Base-by-base conservation (phyloP, 495 filamentous ascomycete species). In the Sordaria brevicollis region DNA sequence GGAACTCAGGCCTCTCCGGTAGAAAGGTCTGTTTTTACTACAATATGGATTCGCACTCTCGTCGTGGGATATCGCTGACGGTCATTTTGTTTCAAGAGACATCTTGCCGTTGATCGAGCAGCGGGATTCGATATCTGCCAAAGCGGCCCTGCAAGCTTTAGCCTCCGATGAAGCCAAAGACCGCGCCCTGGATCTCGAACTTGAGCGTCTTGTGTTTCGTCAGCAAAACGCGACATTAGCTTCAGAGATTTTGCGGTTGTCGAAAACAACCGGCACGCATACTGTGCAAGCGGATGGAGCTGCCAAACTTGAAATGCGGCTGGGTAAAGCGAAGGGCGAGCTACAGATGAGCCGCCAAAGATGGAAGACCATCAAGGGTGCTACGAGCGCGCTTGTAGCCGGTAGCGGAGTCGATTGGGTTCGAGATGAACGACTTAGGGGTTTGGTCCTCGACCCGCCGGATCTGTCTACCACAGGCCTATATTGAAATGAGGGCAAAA, bases 391-490 rank as follows among this genome's bases (percentile, higher is more conserved):
- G 4, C 84, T 92, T 39, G 86, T 97, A 36, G 92, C 90, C 29
- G 92, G 90, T 7, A 97, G 93, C 77, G 93, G 93, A 54, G 80
- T 95, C 37, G 87, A 96, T 72, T 97, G 93, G 93, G 88, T 86
- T 25, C 82, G 87, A 65, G 88, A 96, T 78, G 86, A 88, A 43
- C 83, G 81, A 67, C 82, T 97, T 68, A 81, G 87, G 70, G 87
- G 86, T 65, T 81, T 95, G 71, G 93, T 97, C 25, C 82, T 96
- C 68, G 91, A 94, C 78, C 85, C 67, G 15, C 29, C 88, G 68
- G 89, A 90, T 71, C 85, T 87, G 66, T 33, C 49, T 29, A 62
- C 25, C 11, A 62, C 29, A 62, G 25, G 49, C 21, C 49, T 6
- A 25, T 17, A 62, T 29, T 62, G 25, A 62, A 57, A 21, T 21